Conservation (phyloP, 177 flowering plant species). For the Tripterygium wilfordii region DNA sequence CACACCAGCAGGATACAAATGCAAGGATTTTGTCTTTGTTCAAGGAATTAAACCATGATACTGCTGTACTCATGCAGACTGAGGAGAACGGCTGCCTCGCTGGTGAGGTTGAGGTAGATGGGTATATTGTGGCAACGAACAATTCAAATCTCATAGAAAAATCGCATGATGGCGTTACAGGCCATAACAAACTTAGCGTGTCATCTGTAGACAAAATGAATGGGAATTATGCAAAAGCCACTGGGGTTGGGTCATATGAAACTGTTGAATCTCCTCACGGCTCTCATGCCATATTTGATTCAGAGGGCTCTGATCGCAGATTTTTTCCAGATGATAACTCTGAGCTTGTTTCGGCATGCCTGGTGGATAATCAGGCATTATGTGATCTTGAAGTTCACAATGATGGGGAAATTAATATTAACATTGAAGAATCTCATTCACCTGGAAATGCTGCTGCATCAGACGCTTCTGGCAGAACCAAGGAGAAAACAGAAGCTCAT, state of each 20-base stretch:
- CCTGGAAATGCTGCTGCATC: conserved; percentile 7
- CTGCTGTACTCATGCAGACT: conserved; percentile 10
- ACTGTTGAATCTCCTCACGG: conserved; percentile 15
- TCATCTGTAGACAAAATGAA: conserved; percentile 4
- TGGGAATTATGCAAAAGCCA: conserved; percentile 9
- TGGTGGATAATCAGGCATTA: conserved; percentile 12
- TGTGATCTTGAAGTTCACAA: conserved; percentile 11
- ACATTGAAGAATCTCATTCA: conserved; percentile 10
- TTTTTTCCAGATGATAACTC: conserved; percentile 3
- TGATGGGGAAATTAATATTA: conserved; percentile 8
- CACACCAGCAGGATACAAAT: conserved; percentile 19
- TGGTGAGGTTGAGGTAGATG: conserved; percentile 15
- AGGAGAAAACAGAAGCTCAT: conserved; percentile 15
- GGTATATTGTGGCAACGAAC: conserved; percentile 9
- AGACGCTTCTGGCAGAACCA: too few relatives aligned
- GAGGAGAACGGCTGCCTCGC: conserved; percentile 23
- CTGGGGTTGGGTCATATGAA: conserved; percentile 7
- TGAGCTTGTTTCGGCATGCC: conserved; percentile 13
- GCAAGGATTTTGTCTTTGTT: conserved; percentile 12
- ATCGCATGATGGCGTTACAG: conserved; percentile 15
- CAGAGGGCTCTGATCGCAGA: conserved; percentile 15
- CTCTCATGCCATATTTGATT: conserved; percentile 16
- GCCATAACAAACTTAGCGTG: conserved; percentile 7
- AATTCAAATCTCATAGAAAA: conserved; percentile 13
- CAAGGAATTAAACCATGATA: conserved; percentile 16